phyloP scores from a whole-genome alignment of 148 eudicot genomes.

The Rhododendron vialii region DNA sequence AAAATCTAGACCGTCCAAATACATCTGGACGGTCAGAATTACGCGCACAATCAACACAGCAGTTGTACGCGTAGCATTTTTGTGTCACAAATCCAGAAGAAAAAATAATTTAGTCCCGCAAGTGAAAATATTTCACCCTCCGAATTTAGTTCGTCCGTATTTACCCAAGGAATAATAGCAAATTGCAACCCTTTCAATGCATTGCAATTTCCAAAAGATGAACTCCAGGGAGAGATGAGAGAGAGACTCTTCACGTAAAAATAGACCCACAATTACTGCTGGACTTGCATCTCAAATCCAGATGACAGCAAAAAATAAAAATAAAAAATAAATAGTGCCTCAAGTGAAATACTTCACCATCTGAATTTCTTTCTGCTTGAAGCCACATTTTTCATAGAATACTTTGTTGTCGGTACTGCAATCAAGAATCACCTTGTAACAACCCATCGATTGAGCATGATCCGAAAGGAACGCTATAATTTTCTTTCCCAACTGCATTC shows the following conservation, averaged over 20 bases:
- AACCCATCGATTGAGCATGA: conserved; percentile 62
- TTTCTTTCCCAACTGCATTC: conserved; percentile 76
- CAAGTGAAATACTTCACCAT: conserved; percentile 79
- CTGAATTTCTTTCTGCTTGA: conserved; percentile 64
- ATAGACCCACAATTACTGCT: background rate
- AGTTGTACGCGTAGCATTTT: no score
- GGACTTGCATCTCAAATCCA: background rate
- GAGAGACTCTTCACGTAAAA: background rate
- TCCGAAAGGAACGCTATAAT: conserved; percentile 50
- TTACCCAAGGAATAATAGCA: background rate
- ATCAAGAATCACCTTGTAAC: conserved; percentile 94
- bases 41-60: no score
- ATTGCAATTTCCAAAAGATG: background rate
- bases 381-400: conserved; percentile 88
- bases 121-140: background rate
- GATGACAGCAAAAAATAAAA: background rate
- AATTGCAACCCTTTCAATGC: background rate
- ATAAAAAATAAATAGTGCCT: background rate
- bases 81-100: background rate
- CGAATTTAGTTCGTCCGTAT: background rate
- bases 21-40: no score
- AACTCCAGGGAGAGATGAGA: background rate
- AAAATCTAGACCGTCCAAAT: no score
- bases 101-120: background rate
- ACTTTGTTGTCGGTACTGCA: conserved; percentile 48